Base-by-base conservation (phyloP, 352 stramenopile species). In the Globisporangium recalcitrans region DNA sequence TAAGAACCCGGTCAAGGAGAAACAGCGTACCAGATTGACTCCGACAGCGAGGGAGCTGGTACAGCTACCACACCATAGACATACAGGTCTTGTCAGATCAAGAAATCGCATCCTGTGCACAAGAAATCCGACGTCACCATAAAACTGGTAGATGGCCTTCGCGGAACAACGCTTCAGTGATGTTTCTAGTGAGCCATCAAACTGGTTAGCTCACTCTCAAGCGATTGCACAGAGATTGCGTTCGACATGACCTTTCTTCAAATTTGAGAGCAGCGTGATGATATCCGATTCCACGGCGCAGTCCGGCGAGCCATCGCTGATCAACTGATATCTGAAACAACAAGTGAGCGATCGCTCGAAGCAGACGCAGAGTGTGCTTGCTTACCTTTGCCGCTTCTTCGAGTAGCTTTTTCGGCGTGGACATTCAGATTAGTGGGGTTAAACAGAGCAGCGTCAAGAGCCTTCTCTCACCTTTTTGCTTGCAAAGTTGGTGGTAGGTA, bases 1-100 rank as follows among this genome's bases (percentile, higher is more conserved):
- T 3, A 6, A 13, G 19, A 14, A 21, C 40, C 16, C 27, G 10
- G 7, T 19, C 16, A 38, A n/a, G 63, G 10, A 9, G 21, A 6
- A 22, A 24, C 26, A 38, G 40, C 62, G n/a, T 48, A 82, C 74
- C 59, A 82, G 57, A 52, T 82, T 82, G 13, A 82, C 66, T 34
- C 71, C 74, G 5, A 82, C 67, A 19, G 74, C 74, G 21, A 82
- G 64, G 11, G 69, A 69, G 26, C 59, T 79, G 4, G 73, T 84
- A 19, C 63, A 79, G 54, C 71, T 79, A 26, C 7, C 11, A 62
- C 24, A 5, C n/a, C 14, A 31, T 10, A 63, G 3, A 48, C 40
- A 11, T 1, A 44, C n/a, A n/a, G n/a, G n/a, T n/a, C n/a, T 29
- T 24, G 32, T 44, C n/a, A 27, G 26, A 6, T n/a, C 2, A 8